Evolutionary conservation across 805 yeast genomes (phyloP).

Genomic region (Kazachstania taianensis): DNA sequence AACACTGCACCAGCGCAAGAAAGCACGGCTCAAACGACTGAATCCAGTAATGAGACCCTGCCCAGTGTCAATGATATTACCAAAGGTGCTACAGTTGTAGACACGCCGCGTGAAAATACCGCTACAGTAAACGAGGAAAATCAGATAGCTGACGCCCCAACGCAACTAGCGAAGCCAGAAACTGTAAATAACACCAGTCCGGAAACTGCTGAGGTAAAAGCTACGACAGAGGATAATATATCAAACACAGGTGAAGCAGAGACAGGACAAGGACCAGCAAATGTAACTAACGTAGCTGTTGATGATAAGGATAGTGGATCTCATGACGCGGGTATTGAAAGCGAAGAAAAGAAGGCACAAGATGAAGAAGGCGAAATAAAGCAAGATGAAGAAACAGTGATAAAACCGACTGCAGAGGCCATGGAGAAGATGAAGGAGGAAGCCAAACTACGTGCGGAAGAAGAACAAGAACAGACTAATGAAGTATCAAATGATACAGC

Average conservation of each 20-base stretch:
- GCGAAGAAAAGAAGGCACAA: neutral
- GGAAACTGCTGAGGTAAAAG: constrained; percentile 1
- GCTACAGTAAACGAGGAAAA: too few species aligned
- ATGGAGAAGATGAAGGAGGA: constrained; percentile 34
- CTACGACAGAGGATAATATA: neutral
- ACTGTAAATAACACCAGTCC: neutral
- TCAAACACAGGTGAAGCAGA: too few species aligned
- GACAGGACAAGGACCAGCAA: neutral
- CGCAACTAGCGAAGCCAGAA: neutral
- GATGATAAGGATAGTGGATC: constrained; percentile 1
- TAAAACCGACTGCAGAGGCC: constrained; percentile 30
- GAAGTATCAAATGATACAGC: constrained; percentile 1
- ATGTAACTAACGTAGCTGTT: constrained; percentile 3
- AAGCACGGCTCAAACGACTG: neutral
- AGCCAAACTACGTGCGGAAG: constrained; percentile 32
- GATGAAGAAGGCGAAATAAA: constrained; percentile 4
- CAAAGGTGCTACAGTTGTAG: too few species aligned
- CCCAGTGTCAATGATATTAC: too few species aligned
- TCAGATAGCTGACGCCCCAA: constrained; percentile 1
- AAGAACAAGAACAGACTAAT: constrained; percentile 10
- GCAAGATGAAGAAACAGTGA: constrained; percentile 13
- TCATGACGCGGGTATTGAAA: neutral
- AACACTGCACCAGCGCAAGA: neutral
- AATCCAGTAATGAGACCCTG: too few species aligned
- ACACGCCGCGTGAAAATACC: too few species aligned